phyloP scores from a whole-genome alignment of 176 grass and related monocot species.

The Canna indica region DNA sequence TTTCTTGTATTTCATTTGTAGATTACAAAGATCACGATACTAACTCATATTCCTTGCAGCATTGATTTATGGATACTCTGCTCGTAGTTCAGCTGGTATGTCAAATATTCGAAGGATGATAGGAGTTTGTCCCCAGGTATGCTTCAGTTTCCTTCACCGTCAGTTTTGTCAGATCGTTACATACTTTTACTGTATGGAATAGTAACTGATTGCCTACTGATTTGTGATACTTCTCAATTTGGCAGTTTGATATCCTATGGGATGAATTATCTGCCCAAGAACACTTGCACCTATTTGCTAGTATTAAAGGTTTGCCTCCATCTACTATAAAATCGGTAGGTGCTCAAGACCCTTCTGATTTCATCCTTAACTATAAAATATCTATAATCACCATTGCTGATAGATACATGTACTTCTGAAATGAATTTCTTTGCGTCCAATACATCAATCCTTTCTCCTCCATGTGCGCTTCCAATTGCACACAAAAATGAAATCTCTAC shows the following conservation, averaged over 20 bases:
- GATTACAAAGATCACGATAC: slow-evolving; percentile 20
- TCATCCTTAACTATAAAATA: slow-evolving; percentile 10
- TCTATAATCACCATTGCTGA: slow-evolving; percentile 13
- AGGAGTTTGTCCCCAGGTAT: slow-evolving; percentile 90
- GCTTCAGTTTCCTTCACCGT: slow-evolving; percentile 6
- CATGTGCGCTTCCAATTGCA: too few relatives aligned
- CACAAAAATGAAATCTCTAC: too few relatives aligned
- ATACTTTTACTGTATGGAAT: neutral
- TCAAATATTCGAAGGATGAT: slow-evolving; percentile 89
- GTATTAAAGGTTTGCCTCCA: slow-evolving; percentile 78
- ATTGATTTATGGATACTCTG: slow-evolving; percentile 77
- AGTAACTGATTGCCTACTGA: slow-evolving; percentile 4
- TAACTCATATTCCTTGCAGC: slow-evolving; percentile 33
- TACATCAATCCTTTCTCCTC: too few relatives aligned
- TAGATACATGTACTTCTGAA: slow-evolving; percentile 6
- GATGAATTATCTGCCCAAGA: slow-evolving; percentile 84
- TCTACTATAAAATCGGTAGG: slow-evolving; percentile 66
- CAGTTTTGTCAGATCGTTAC: neutral
- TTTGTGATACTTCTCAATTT: slow-evolving; percentile 9
- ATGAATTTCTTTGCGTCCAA: too few relatives aligned
- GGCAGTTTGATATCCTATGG: slow-evolving; percentile 96
- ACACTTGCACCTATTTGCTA: slow-evolving; percentile 83
- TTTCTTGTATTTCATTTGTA: neutral
- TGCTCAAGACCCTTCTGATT: neutral
- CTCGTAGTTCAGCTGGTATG: slow-evolving; percentile 68